phyloP scores from a whole-genome alignment of 2,329 filamentous ascomycete genomes.

The Cercospora beticola region DNA sequence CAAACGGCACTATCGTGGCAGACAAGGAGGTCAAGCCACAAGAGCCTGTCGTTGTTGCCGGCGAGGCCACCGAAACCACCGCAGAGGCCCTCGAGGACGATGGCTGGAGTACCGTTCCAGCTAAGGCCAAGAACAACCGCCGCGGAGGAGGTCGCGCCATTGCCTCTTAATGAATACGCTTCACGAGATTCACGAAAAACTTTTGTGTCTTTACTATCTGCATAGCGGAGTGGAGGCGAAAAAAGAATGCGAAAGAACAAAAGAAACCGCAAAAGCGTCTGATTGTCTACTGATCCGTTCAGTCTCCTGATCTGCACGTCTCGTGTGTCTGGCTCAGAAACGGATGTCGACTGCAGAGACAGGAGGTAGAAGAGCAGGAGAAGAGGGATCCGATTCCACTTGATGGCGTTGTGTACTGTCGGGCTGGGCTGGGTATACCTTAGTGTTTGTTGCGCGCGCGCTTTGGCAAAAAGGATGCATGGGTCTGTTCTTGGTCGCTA shows the following conservation, averaged over 20 bases:
- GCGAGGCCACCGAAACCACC: constrained; percentile 41
- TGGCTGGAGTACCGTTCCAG: constrained; percentile 55
- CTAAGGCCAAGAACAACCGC: constrained; percentile 47
- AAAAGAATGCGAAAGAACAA: background rate
- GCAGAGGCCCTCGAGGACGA: constrained; percentile 53
- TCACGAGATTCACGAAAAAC: constrained; percentile 9
- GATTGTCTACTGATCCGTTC: background rate
- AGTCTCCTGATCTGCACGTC: background rate
- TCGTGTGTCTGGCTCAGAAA: background rate
- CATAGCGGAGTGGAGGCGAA: constrained; percentile 9
- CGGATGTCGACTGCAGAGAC: background rate
- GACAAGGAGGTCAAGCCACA: constrained; percentile 58
- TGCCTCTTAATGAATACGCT: constrained; percentile 41
- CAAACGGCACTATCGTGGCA: constrained; percentile 52
- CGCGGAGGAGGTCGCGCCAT: constrained; percentile 47
- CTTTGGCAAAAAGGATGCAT: background rate
- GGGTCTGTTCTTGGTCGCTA: background rate
- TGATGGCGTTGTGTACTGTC: background rate
- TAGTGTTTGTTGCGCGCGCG: background rate
- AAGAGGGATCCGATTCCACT: background rate
- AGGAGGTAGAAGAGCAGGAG: background rate
- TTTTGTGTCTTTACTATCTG: constrained; percentile 10
- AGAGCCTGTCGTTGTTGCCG: constrained; percentile 47
- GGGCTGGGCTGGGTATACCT: background rate
- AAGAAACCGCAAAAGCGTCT: background rate